Percentiles rank a stretch among this genome's conserved stretches.
Conservation (phyloP, 768 basidiomycete genomes). For the Flagelloscypha sp. region DNA sequence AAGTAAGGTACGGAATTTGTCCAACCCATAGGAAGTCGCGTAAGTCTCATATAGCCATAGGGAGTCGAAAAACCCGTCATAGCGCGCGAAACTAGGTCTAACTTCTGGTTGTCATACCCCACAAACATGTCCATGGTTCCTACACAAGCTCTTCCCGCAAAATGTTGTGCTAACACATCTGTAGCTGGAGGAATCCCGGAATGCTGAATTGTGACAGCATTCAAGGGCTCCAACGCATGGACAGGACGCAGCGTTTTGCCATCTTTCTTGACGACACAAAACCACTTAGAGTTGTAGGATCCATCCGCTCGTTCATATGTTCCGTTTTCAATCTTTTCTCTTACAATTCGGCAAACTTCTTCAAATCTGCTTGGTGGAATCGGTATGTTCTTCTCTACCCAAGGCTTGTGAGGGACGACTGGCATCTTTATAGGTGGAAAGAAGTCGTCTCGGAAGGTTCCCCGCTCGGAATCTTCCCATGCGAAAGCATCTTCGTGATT, state of each 20-base stretch:
- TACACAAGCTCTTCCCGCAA: slow-evolving; percentile 13
- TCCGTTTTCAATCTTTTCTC: slow-evolving; percentile 17
- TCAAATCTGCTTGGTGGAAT: slow-evolving; percentile 22
- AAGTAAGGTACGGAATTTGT: slow-evolving; percentile 25
- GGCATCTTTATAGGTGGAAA: slow-evolving; percentile 13
- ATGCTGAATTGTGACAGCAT: slow-evolving; percentile 22
- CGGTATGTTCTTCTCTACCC: slow-evolving; percentile 21
- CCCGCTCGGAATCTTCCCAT: slow-evolving; percentile 20
- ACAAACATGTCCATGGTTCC: slow-evolving; percentile 19
- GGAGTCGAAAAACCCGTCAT: slow-evolving; percentile 24
- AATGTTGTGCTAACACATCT: slow-evolving; percentile 18
- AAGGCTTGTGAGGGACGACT: slow-evolving; percentile 23
- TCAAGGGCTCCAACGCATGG: slow-evolving; percentile 22
- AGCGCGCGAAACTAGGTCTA: slow-evolving; percentile 18
- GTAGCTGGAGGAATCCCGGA: slow-evolving; percentile 17
- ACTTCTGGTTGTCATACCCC: slow-evolving; percentile 21
- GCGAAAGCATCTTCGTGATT: slow-evolving; percentile 27
- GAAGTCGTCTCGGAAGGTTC: slow-evolving; percentile 13
- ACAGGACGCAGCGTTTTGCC: slow-evolving; percentile 18
- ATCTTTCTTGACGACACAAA: slow-evolving; percentile 21
- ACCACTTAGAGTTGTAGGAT: slow-evolving; percentile 19
- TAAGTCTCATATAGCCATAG: slow-evolving; percentile 15
- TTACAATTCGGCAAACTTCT: slow-evolving; percentile 17
- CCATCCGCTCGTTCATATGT: slow-evolving; percentile 16
- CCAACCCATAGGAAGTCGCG: slow-evolving; percentile 22